Evolutionary conservation across 306 rosid species (phyloP).

Genomic region (Medicago ruthenica): DNA sequence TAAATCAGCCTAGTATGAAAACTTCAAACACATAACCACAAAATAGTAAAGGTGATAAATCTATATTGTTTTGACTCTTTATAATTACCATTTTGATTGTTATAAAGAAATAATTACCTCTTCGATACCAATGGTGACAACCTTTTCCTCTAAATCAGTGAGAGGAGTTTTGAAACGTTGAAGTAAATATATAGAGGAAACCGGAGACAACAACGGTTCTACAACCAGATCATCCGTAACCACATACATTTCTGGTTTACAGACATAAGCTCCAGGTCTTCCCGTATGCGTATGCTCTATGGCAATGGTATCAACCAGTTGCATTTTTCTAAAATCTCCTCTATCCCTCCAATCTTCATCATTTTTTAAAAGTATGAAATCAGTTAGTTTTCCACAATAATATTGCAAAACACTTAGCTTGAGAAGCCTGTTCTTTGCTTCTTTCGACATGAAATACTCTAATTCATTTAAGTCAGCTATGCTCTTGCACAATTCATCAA

Average conservation of each 20-base stretch:
- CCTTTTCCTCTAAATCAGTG: neutral
- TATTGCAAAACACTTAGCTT: neutral
- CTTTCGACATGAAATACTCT: neutral
- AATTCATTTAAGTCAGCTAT: neutral
- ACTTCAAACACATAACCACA: too few relatives aligned
- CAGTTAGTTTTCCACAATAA: neutral
- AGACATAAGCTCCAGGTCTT: too few relatives aligned
- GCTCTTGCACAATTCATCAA: neutral
- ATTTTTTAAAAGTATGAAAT: too few relatives aligned
- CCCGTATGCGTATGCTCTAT: too few relatives aligned
- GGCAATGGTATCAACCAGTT: neutral
- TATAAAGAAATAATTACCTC: neutral
- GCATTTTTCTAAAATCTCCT: neutral
- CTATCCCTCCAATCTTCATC: neutral
- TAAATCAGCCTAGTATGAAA: neutral
- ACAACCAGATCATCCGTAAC: neutral
- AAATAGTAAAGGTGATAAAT: too few relatives aligned
- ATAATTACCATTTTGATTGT: neutral
- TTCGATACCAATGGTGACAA: neutral
- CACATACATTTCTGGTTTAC: too few relatives aligned
- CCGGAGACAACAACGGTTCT: neutral
- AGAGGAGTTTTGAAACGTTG: neutral
- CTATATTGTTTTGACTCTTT: too few relatives aligned
- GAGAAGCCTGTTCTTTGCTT: neutral
- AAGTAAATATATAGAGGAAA: neutral